Evolutionary conservation across 305 asterid species (phyloP).

Genomic region (Galium porrigens): DNA sequence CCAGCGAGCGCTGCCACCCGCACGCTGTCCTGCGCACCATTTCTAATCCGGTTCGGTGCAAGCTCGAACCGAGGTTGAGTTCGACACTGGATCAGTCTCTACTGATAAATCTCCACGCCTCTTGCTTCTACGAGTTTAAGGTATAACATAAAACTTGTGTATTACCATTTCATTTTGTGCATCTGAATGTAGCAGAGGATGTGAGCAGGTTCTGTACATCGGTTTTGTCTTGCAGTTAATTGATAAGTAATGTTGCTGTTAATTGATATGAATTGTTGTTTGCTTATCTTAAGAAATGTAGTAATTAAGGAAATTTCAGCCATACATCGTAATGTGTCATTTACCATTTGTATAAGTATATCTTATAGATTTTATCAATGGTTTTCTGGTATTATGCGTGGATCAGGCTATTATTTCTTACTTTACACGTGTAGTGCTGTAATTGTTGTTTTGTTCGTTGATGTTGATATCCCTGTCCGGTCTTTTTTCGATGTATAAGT

Average conservation of each 20-base stretch:
- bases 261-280: neutral
- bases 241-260: neutral
- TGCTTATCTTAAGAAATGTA: neutral
- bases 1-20: constrained; percentile 76
- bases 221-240: neutral
- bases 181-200: neutral
- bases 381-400: neutral
- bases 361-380: neutral
- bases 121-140: constrained; percentile 83
- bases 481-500: neutral
- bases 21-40: constrained; percentile 69
- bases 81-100: constrained; percentile 36
- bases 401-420: neutral
- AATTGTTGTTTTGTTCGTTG: neutral
- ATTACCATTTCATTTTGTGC: neutral
- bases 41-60: constrained; percentile 50
- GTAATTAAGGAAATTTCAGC: neutral
- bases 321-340: neutral
- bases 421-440: neutral
- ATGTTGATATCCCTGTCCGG: neutral
- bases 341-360: neutral
- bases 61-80: constrained; percentile 63
- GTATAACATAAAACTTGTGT: constrained; percentile 21
- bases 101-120: constrained; percentile 59
- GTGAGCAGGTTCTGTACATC: neutral